Conservation (phyloP, 2,329 filamentous ascomycete genomes). For the Colletotrichum lupini region DNA sequence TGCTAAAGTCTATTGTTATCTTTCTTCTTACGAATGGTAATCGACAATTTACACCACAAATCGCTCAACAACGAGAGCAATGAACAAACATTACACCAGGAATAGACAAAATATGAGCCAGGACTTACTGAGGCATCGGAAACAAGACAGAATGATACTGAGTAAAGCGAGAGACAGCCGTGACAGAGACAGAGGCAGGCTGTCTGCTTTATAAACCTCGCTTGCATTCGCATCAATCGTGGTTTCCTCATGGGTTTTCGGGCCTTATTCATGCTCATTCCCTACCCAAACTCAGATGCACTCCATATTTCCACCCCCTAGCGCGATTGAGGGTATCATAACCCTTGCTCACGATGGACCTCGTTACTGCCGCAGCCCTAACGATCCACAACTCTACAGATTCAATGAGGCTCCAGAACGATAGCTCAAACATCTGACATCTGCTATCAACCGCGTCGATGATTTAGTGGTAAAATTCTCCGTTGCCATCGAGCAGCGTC, state of each 20-base stretch:
- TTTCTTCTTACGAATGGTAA: too few species aligned
- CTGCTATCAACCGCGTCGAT: background rate
- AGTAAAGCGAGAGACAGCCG: too few species aligned
- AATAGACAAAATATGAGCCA: too few species aligned
- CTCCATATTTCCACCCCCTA: background rate
- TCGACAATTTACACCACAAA: too few species aligned
- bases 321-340: slow-evolving; percentile 5
- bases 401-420: fast-evolving
- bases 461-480: slow-evolving; percentile 21
- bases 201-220: background rate
- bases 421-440: fast-evolving
- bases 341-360: background rate
- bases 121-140: too few species aligned
- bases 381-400: background rate
- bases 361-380: background rate
- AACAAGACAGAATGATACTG: too few species aligned
- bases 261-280: background rate
- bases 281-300: background rate
- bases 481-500: slow-evolving; percentile 15
- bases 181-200: too few species aligned
- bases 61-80: too few species aligned
- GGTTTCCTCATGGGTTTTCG: background rate
- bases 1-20: too few species aligned
- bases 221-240: too few species aligned
- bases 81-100: too few species aligned